These are phyloP conservation scores for Xylaria sp. DNA, from an alignment of 2,329 filamentous ascomycete species.

Conservation along the genomic window DNA sequence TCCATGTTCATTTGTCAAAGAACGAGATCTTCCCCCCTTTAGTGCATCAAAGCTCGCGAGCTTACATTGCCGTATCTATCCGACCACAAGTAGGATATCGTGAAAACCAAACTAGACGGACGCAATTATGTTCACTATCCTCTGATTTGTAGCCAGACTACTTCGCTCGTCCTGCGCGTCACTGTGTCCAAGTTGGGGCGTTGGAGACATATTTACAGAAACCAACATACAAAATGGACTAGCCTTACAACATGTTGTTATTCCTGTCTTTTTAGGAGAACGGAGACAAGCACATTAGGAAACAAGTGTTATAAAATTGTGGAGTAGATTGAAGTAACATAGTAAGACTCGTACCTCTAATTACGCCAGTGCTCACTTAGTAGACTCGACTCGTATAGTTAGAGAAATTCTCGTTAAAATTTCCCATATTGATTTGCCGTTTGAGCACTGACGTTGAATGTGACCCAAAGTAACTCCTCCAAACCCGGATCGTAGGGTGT, in stretches of 20 bases:
- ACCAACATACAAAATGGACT: neutral
- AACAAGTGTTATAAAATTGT: slow-evolving; percentile 4
- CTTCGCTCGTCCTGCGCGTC: neutral
- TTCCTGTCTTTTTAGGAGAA: neutral
- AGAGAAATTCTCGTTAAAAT: neutral
- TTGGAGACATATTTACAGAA: neutral
- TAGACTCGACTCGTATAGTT: neutral
- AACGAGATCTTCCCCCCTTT: neutral
- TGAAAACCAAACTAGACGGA: neutral
- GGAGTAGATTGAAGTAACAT: neutral
- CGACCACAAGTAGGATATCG: neutral
- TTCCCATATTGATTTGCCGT: slow-evolving; percentile 1
- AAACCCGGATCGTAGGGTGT: slow-evolving; percentile 6
- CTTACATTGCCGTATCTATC: neutral
- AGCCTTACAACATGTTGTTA: neutral
- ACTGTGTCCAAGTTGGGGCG: slow-evolving; percentile 10
- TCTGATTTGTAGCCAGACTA: neutral
- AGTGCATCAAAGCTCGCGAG: slow-evolving; percentile 2
- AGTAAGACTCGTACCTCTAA: slow-evolving; percentile 14
- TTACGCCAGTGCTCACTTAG: neutral
- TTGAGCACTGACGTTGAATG: neutral
- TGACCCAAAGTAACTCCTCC: neutral
- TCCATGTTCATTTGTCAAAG: neutral
- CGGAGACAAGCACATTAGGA: slow-evolving; percentile 8
- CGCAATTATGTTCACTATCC: neutral